Conservation (phyloP, 164 flowering plant genomes). For the Euptelea pleiosperma region DNA sequence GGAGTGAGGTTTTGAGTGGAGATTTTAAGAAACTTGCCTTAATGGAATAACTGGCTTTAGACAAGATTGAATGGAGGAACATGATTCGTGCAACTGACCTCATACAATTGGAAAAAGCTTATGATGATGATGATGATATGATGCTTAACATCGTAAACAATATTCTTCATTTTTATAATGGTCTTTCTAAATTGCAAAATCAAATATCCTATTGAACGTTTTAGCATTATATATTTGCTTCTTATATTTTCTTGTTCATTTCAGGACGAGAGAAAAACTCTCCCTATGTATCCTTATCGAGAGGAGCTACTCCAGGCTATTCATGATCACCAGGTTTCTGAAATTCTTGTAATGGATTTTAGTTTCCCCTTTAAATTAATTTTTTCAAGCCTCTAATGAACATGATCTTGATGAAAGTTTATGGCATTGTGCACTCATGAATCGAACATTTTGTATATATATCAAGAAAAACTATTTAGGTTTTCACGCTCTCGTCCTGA, state of each 20-base stretch:
- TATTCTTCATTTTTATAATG: too few relatives aligned
- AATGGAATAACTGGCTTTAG: too few relatives aligned
- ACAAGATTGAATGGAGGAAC: too few relatives aligned
- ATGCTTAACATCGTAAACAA: too few relatives aligned
- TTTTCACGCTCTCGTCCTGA: too few relatives aligned
- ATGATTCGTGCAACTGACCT: too few relatives aligned
- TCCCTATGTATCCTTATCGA: conserved; percentile 78
- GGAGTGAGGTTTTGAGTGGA: too few relatives aligned
- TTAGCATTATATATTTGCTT: not conserved
- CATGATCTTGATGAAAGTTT: too few relatives aligned
- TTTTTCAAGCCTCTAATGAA: too few relatives aligned
- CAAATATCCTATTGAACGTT: not conserved
- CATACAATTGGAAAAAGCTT: too few relatives aligned
- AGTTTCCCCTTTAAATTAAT: not conserved
- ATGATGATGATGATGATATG: too few relatives aligned
- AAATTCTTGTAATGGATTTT: not conserved
- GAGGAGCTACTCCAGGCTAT: conserved; percentile 79
- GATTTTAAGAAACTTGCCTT: too few relatives aligned
- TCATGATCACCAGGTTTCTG: conserved; percentile 69
- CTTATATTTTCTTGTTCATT: conserved; percentile 9
- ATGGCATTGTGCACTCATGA: not conserved
- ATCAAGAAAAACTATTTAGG: not conserved
- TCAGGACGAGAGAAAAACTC: conserved; percentile 79
- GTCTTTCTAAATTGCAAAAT: not conserved
- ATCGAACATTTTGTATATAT: not conserved